Base-by-base conservation (phyloP, 1,284 basidiomycete genomes). In the Sporisorium iseilematis-ciliati region DNA sequence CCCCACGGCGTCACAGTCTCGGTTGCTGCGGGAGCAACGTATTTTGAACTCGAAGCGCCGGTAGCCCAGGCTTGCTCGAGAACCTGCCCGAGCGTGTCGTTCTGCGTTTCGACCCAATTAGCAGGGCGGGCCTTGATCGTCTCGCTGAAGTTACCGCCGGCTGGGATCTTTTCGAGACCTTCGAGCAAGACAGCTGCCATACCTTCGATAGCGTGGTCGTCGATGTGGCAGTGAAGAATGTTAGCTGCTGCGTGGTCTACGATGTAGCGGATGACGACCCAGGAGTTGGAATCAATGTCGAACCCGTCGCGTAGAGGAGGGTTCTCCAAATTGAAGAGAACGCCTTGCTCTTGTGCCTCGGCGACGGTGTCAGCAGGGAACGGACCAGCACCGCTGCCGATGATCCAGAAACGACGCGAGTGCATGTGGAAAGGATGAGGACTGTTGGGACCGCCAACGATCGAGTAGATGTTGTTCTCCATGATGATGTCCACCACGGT, bases 341-440 rank as follows among this genome's bases (percentile, higher is more conserved):
- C 18, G 20, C 76, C 76, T 20, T 29, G 53, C 18, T 26, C 46
- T 26, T 68, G 49, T 3, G 76, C 76, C 23, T 75, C 62, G 0
- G 57, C 61, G 2, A 78, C 76, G 3, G 61, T 66, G 31, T 78
- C 72, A 43, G 55, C 57, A 7, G 68, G 63, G 51, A 78, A 78
- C 1, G 64, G 54, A 0, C 76, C 76, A 8, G 62, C 35, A 3
- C 71, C 76, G 6, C 41, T 65, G 4, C 68, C 72, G 3, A 78
- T 75, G 59, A 78, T 58, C 76, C 76, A 78, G 68, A 78, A 78
- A 20, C 66, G 60, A 12, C 71, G 53, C 20, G 71, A 72, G 41
- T 78, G 76, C 57, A 78, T 74, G 49, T 78, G 76, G 65, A 78
- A 75, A 1, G 76, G 76, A 57, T 78, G 76, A 10, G 76, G 76